These are phyloP conservation scores for Kuraishia cidri DNA, from an alignment of 805 yeast species.

Conservation along the genomic window DNA sequence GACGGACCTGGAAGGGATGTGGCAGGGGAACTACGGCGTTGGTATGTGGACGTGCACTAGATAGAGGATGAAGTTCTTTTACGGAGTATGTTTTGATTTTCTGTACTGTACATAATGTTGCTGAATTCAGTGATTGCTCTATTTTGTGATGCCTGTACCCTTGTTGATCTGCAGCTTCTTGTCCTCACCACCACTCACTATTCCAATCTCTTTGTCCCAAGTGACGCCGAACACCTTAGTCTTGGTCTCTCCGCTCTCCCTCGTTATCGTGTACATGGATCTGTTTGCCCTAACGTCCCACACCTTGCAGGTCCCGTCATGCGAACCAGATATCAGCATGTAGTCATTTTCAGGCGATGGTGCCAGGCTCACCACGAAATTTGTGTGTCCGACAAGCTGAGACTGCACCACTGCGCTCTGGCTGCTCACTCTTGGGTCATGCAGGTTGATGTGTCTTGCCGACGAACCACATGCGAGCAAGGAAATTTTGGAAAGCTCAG, in stretches of 20 bases:
- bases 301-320: conserved; percentile 89
- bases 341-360: conserved; percentile 71
- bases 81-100: not conserved
- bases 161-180: conserved; percentile 80
- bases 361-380: conserved; percentile 77
- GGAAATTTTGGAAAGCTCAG: conserved; percentile 57
- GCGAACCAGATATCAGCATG: conserved; percentile 87
- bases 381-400: conserved; percentile 82
- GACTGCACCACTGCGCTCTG: conserved; percentile 53
- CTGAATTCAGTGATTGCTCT: not conserved
- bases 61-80: not conserved
- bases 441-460: conserved; percentile 92
- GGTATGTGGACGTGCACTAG: conserved; percentile 38
- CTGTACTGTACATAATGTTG: not conserved
- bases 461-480: conserved; percentile 90
- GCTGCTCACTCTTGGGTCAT: conserved; percentile 72
- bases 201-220: conserved; percentile 77
- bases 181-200: conserved; percentile 90
- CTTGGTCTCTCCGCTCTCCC: conserved; percentile 43
- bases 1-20: conserved; percentile 56
- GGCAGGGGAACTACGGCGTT: conserved; percentile 75
- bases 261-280: conserved; percentile 71
- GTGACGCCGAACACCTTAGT: conserved; percentile 77
- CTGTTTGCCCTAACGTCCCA: conserved; percentile 92
- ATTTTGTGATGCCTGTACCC: conserved; percentile 6